Percentiles rank a stretch among this genome's conserved stretches.
phyloP scores from a whole-genome alignment of 495 filamentous ascomycete species.

The Aspergillus sclerotiicarbonarius region DNA sequence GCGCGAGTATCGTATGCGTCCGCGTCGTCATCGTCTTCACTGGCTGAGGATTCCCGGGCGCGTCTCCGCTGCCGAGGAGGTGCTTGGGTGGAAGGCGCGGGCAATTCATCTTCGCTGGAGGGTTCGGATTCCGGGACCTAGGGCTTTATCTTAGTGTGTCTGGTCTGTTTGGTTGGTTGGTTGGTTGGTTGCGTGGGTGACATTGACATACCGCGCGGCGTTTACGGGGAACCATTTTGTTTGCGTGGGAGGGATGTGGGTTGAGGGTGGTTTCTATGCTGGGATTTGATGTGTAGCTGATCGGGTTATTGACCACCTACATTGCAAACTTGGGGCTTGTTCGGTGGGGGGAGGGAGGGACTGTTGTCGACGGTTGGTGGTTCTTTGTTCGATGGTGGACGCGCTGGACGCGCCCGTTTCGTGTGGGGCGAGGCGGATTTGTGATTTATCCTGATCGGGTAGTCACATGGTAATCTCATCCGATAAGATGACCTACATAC shows the following conservation, averaged over 20 bases:
- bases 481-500: slow-evolving; percentile 4
- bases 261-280: slow-evolving; percentile 17
- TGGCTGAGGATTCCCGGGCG: slow-evolving; percentile 10
- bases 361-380: neutral
- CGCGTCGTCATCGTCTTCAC: slow-evolving; percentile 12
- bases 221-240: slow-evolving; percentile 40
- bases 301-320: neutral
- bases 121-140: slow-evolving; percentile 9
- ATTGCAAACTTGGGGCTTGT: neutral
- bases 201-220: slow-evolving; percentile 34
- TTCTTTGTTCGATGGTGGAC: slow-evolving; percentile 14
- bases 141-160: slow-evolving; percentile 5
- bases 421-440: slow-evolving; percentile 7
- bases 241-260: slow-evolving; percentile 10
- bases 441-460: slow-evolving; percentile 16
- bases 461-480: slow-evolving; percentile 11
- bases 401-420: slow-evolving; percentile 20
- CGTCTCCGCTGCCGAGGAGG: slow-evolving; percentile 19
- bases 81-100: neutral
- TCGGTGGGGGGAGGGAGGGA: neutral
- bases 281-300: slow-evolving; percentile 6
- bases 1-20: slow-evolving; percentile 29
- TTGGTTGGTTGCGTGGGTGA: neutral
- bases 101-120: slow-evolving; percentile 2
- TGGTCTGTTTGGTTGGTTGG: neutral